Conservation (phyloP, 441 rosid species). For the Gossypium schwendimanii region DNA sequence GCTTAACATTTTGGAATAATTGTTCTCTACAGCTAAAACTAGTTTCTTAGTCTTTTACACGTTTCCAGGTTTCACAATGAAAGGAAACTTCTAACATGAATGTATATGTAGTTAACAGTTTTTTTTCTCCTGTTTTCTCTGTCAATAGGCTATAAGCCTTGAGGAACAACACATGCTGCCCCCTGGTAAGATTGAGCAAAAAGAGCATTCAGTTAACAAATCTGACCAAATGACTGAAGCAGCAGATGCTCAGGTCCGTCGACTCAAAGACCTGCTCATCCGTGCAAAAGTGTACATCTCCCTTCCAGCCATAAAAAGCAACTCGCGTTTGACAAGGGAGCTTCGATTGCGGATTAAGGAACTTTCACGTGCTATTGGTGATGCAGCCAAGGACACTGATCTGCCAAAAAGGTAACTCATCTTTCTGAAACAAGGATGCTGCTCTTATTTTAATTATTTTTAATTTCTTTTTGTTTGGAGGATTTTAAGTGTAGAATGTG, state of each 20-base stretch:
- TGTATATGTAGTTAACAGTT: neutral
- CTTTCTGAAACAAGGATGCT: neutral
- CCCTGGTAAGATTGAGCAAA: slow-evolving; percentile 16
- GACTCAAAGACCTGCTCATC: slow-evolving; percentile 62
- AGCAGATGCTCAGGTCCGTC: slow-evolving; percentile 45
- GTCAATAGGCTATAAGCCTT: slow-evolving; percentile 13
- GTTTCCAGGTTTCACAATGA: neutral
- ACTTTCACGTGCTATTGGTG: slow-evolving; percentile 51
- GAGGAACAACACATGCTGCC: slow-evolving; percentile 21
- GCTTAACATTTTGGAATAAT: neutral
- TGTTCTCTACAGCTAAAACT: neutral
- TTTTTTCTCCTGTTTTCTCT: neutral
- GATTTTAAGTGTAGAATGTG: neutral
- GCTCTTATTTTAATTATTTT: neutral
- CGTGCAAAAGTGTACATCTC: slow-evolving; percentile 62
- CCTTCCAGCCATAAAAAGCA: slow-evolving; percentile 47
- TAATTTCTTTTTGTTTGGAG: slow-evolving; percentile 2
- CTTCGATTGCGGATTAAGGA: slow-evolving; percentile 60
- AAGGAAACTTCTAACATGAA: neutral
- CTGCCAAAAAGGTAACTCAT: slow-evolving; percentile 46
- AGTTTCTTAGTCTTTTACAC: neutral
- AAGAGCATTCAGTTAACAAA: slow-evolving; percentile 20
- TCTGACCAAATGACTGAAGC: slow-evolving; percentile 26
- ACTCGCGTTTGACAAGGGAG: slow-evolving; percentile 43
- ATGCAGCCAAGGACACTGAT: slow-evolving; percentile 53